A percentile compares a stretch with the other conserved stretches of the same genome.
Evolutionary conservation across 176 grass and related monocot genomes (phyloP).

Genomic region (Paspalum notatum): DNA sequence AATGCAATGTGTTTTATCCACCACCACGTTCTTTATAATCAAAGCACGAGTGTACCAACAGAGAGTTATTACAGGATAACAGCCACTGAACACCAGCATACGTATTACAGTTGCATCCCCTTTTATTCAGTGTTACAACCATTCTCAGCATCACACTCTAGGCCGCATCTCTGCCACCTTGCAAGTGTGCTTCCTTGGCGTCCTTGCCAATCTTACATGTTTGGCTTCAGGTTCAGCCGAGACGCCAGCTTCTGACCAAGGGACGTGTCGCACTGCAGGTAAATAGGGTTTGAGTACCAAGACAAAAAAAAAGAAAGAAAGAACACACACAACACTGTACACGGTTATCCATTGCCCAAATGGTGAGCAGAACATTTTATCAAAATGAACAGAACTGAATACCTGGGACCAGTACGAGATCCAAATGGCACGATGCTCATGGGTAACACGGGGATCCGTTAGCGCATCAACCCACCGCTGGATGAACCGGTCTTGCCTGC

Average conservation of each 20-base stretch:
- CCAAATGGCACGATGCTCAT: constrained; percentile 76
- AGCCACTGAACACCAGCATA: not conserved
- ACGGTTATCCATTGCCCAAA: not conserved
- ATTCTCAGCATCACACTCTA: not conserved
- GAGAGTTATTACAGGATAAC: not conserved
- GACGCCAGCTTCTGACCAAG: constrained; percentile 74
- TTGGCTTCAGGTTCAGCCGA: constrained; percentile 67
- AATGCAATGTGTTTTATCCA: not conserved
- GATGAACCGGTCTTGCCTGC: constrained; percentile 82
- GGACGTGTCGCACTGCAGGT: constrained; percentile 59
- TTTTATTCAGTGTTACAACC: not conserved
- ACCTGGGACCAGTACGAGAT: constrained; percentile 85
- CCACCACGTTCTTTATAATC: not conserved
- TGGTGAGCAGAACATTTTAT: not conserved
- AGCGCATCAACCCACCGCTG: constrained; percentile 71
- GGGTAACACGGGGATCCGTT: constrained; percentile 67
- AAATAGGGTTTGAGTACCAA: not conserved
- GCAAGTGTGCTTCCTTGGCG: too few species aligned
- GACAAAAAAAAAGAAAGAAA: not conserved
- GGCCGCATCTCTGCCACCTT: too few species aligned
- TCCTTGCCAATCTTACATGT: constrained; percentile 55
- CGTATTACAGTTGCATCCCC: not conserved
- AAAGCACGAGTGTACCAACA: not conserved
- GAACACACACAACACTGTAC: not conserved
- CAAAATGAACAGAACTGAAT: not conserved